Conservation (phyloP, 306 rosid genomes). For the Vigna unguiculata region DNA sequence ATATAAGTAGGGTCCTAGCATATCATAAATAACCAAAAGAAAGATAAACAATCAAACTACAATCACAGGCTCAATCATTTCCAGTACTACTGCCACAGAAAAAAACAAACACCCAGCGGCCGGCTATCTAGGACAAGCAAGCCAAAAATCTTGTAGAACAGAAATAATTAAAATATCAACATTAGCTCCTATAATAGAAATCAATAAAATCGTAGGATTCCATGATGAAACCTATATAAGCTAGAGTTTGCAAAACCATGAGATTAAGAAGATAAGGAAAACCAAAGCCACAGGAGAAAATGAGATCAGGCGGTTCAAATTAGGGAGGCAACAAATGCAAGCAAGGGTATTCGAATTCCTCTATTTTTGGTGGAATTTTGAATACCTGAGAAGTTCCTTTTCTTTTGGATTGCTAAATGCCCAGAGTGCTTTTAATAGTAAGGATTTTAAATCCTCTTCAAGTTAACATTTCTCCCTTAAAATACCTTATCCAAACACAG, state of each 20-base stretch:
- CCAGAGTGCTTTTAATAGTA: background rate
- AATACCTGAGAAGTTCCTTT: background rate
- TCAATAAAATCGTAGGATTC: background rate
- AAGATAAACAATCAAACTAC: background rate
- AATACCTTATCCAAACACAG: background rate
- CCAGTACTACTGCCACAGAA: background rate
- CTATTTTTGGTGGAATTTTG: background rate
- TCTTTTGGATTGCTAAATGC: background rate
- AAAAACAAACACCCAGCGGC: background rate
- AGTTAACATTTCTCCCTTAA: background rate
- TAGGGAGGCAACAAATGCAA: background rate
- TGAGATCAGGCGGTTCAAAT: background rate
- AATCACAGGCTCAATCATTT: background rate
- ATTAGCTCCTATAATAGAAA: background rate
- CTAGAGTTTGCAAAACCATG: background rate
- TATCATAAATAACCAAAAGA: too few relatives aligned
- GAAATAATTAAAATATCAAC: background rate
- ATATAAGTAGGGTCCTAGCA: background rate
- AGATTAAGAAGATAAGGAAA: background rate
- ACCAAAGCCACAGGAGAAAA: background rate
- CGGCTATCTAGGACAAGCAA: background rate
- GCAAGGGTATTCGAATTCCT: background rate
- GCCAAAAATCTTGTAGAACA: background rate
- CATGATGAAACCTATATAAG: too few relatives aligned
- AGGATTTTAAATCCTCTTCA: background rate